Evolutionary conservation across 2,329 filamentous ascomycete species (phyloP).

Genomic region (Fusarium citri): DNA sequence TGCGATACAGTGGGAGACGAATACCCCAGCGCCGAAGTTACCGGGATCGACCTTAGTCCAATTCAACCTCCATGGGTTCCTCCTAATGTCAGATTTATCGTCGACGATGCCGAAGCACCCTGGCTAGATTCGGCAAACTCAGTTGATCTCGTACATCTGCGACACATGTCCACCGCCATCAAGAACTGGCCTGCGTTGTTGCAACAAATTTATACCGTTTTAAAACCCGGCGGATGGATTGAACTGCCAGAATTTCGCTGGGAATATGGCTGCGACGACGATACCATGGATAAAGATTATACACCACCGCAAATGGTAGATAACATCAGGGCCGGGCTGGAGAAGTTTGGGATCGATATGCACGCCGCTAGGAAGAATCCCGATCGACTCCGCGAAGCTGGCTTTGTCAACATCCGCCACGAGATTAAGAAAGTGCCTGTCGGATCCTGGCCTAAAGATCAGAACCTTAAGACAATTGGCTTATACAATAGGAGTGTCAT

Average conservation of each 20-base stretch:
- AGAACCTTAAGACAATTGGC: constrained; percentile 58
- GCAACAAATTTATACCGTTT: constrained; percentile 37
- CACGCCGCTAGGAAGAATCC: constrained; percentile 47
- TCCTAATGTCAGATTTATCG: constrained; percentile 55
- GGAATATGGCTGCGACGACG: constrained; percentile 47
- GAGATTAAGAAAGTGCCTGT: constrained; percentile 59
- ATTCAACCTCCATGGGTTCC: constrained; percentile 56
- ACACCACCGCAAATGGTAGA: constrained; percentile 48
- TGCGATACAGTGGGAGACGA: constrained; percentile 49
- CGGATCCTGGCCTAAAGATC: constrained; percentile 61
- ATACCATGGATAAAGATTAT: constrained; percentile 42
- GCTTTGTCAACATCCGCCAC: constrained; percentile 56
- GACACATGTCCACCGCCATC: constrained; percentile 53
- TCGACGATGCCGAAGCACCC: constrained; percentile 51
- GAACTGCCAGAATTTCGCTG: constrained; percentile 54
- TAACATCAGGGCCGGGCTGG: constrained; percentile 45
- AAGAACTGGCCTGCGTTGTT: constrained; percentile 41
- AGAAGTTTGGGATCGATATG: constrained; percentile 49
- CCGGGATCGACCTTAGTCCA: constrained; percentile 55
- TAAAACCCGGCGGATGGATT: constrained; percentile 60
- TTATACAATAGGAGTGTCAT: constrained; percentile 49
- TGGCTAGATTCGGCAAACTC: constrained; percentile 45
- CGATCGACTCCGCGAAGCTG: constrained; percentile 49
- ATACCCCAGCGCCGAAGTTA: constrained; percentile 54
- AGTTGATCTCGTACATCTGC: constrained; percentile 48